Base-by-base conservation (phyloP, 805 yeast species). In the Saccharomycopsis fibuligera region DNA sequence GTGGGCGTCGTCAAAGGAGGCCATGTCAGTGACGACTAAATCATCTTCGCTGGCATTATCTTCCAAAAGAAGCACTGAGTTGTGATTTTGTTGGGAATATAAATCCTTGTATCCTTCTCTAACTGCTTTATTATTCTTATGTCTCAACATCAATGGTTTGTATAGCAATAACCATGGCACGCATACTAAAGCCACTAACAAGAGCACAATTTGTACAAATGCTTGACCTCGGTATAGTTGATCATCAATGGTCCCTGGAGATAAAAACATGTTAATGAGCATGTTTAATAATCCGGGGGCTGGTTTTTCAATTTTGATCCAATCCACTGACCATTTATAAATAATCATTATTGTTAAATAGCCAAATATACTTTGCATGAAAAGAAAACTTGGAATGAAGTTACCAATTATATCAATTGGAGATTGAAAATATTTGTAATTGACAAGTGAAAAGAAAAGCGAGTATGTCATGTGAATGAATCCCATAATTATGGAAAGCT, bases 211-310 rank as follows among this genome's bases (percentile, higher is more conserved):
- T 68, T 93, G 99, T 16, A 93, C 74, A 2, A 68, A 61, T 1
- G 83, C 75, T 66, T 93, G 99, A 4, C 95, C 95, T 1, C 75
- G 69, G 64, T 83, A 93, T 40, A 93, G 71, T 44, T 76, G 82
- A 54, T 85, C 96, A 31, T 81, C 91, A 47, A 93, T 78, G 6
- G 70, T 76, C 9, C 99, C 99, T 9, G 99, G 99, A 1, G 96
- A 69, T 59, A 93, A 73, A 65, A 93, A 93, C 99, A 93, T 93
- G 60, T 83, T 83, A 60, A 93, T 93, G 59, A 93, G 75, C 95
- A 89, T 93, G 66, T 93, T 93, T 63, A 93, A 74, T 61, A 93
- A 72, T 43, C 96, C 90, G 27, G 99, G 99, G 2, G 99, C 95
- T 46, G 83, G 87, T 62, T 74, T 74, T 10, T 73, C 83, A 47